Evolutionary conservation across 1,284 basidiomycete species (phyloP), one percentile per base, ranked within the genome.

Genomic region (Crepidotus sp.): DNA sequence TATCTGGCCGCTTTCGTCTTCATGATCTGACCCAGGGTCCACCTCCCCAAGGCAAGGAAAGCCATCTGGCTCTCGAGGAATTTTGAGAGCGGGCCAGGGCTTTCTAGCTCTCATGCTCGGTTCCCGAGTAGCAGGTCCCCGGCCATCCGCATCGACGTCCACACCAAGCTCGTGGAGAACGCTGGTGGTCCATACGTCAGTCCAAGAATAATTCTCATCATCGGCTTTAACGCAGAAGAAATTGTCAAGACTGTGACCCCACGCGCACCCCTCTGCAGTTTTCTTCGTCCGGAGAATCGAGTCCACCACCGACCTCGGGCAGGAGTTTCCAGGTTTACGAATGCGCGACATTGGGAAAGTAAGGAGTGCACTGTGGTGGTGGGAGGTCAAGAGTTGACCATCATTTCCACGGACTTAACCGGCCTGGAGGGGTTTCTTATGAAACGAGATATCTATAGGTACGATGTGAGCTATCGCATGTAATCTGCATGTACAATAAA

Each of bases 111-210:
- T 34, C 47, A 49, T 49, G 11, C 2, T 5, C 13, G 43, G 47
- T 19, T 49, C 47, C 8, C 1, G 15, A 22, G 21, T 6, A 22
- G 21, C 6, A 22, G 21, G 21, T 6, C 21, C 21, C n/a, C 11
- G 7, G 17, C 30, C 24, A 11, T 37, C 26, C 25, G 36, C 29
- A 9, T 9, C 19, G 15, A 22, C 19, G 6, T 10, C 30, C 6
- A 46, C 30, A 21, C 48, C 48, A 4, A 46, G 40, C 36, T 43
- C 40, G 11, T 46, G 31, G 10, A 49, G 41, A 11, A 43, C 40
- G 17, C 48, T 50, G 3, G 48, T 50, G 5, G 43, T 50, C 48
- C 48, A 50, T 3, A 50, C 40, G 33, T 50, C 48, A 24, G 36
- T 43, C 48, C 48, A 50, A 4, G 44, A 24, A 25, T 50, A 50